Base-by-base conservation (phyloP, 768 basidiomycete genomes). In the Trametes maxima region DNA sequence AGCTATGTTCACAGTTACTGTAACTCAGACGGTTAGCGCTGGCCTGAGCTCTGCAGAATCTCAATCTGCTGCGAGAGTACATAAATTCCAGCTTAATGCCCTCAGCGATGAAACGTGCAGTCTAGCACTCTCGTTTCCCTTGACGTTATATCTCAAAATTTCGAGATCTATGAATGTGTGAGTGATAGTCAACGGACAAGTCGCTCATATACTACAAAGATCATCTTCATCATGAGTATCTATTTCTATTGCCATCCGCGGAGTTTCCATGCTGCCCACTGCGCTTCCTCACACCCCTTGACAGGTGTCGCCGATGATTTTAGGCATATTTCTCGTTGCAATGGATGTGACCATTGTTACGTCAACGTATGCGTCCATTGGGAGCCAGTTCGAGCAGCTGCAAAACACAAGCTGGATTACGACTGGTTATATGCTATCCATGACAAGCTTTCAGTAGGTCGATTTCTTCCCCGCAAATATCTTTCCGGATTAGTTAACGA, bases 351-450 rank as follows among this genome's bases (percentile, higher is more conserved):
- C 73, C 3, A 73, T 75, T 45, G 71, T 75, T 28, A 69, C 72
- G 5, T 69, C 74, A 5, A 73, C 73, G 19, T 75, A 73, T 52
- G 74, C 73, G 11, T 54, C 66, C 5, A 75, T 75, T 12, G 74
- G 73, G 1, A 75, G 80, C 66, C 85, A 87, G 63, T 72, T 88
- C 5, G 79, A 85, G 6, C 79, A 85, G 68, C 77, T 88, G 3
- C 83, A 87, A 62, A 86, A 82, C 57, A 85, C 85, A 0, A 85
- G 85, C 63, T 88, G 85, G 85, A 84, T 88, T 28, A 82, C 85
- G 3, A 87, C 85, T 0, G 81, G 82, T 0, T 87, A 87, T 66
- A 78, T 88, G 74, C 69, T 88, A 56, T 84, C 85, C 0, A 72
- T 83, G 40, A 83, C 85, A 0, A 83, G 80, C 59, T 84, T 87